Evolutionary conservation across 768 basidiomycete species (phyloP), one percentile per base, ranked within the genome.

Genomic region (Astraeus odoratus): DNA sequence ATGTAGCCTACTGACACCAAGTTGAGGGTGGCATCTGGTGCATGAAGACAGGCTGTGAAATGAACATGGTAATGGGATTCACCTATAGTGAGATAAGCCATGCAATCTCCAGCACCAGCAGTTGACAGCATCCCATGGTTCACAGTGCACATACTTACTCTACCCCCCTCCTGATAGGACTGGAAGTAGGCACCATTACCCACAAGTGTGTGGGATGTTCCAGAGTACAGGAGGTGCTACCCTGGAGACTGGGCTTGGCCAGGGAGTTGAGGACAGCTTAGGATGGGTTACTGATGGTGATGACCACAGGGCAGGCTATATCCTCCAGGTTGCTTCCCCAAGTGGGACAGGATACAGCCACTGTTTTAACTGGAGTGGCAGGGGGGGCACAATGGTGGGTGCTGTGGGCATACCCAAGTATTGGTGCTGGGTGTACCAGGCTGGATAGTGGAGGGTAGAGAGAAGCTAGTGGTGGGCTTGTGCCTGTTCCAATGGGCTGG

Each of bases 1-100:
- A 50, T 46, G 0, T 8, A 7, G 1, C 49, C 36, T 0, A 50
- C 38, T 1, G 27, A 50, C 1, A 47, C 5, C 0, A 50, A 25
- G 16, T 50, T 46, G 3, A 50, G 12, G 8, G 38, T 9, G 27
- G 40, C 44, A 4, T 30, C 22, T 3, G 34, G 45, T 0, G 39
- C 39, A 13, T 51, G 49, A 0, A 52, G 13, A 16, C 44, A 53
- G 18, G 8, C 9, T 10, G 19, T 31, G 10, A 31, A 12, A 13
- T 34, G 10, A 16, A 34, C n/a, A n/a, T n/a, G n/a, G n/a, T n/a
- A n/a, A n/a, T n/a, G n/a, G n/a, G n/a, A n/a, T n/a, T n/a, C n/a
- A n/a, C n/a, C n/a, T n/a, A n/a, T n/a, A n/a, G n/a, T n/a, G n/a
- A n/a, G n/a, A n/a, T n/a, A n/a, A n/a, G n/a, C n/a, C n/a, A n/a